These are phyloP conservation scores for Dendrobium catenatum DNA, from an alignment of 106 monocot species.

Conservation along the genomic window DNA sequence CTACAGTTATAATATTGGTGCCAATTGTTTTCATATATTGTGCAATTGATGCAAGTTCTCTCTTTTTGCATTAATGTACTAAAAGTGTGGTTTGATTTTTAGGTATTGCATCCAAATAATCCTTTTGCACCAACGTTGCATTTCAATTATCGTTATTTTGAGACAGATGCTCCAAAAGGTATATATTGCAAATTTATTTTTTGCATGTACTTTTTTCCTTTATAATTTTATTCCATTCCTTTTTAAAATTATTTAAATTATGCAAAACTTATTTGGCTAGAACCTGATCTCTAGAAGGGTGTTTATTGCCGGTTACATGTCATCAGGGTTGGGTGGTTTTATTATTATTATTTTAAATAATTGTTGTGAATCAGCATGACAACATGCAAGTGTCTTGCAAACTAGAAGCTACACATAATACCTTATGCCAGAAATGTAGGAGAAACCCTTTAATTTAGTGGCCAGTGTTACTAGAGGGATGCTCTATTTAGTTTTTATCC, in stretches of 20 bases:
- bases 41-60: neutral
- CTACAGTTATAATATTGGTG: neutral
- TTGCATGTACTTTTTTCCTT: neutral
- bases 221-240: neutral
- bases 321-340: neutral
- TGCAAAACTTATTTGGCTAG: neutral
- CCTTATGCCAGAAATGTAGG: neutral
- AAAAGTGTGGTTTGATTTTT: constrained; percentile 8
- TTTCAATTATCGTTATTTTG: constrained; percentile 88
- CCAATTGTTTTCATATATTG: neutral
- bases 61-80: neutral
- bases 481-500: neutral
- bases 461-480: neutral
- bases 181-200: constrained; percentile 6
- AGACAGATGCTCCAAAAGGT: constrained; percentile 98
- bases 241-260: neutral
- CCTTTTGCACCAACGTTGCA: constrained; percentile 93
- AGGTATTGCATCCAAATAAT: constrained; percentile 99
- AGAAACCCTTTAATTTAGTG: neutral
- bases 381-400: neutral
- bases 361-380: neutral
- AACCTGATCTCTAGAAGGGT: neutral
- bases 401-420: neutral
- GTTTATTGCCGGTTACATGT: neutral
- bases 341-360: neutral